These are phyloP conservation scores for Conticribra weissflogii DNA, from an alignment of 108 stramenopile species.

Conservation along the genomic window DNA sequence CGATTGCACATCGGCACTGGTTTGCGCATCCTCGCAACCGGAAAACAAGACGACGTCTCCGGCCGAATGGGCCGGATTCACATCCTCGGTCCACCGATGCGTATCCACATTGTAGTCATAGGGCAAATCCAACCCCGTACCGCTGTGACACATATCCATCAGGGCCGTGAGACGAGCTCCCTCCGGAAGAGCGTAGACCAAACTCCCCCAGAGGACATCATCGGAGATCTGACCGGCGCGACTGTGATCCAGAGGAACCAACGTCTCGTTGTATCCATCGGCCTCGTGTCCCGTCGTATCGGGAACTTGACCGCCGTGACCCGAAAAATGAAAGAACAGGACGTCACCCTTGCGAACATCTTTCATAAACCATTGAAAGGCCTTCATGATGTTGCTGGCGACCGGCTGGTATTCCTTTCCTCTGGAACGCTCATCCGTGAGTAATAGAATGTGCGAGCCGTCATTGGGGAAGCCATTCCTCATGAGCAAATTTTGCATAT, in stretches of 20 bases:
- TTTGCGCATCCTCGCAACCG: slow-evolving; percentile 87
- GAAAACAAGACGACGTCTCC: slow-evolving; percentile 74
- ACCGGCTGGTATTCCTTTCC: slow-evolving; percentile 47
- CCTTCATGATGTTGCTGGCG: slow-evolving; percentile 55
- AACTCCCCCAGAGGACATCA: slow-evolving; percentile 68
- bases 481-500: slow-evolving; percentile 53
- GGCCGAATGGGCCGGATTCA: slow-evolving; percentile 46
- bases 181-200: slow-evolving; percentile 71
- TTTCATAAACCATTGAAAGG: slow-evolving; percentile 49
- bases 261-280: slow-evolving; percentile 87
- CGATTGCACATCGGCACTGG: slow-evolving; percentile 83
- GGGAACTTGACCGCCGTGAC: slow-evolving; percentile 75
- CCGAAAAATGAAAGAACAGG: slow-evolving; percentile 48
- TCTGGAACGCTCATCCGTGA: slow-evolving; percentile 54
- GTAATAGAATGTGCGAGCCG: slow-evolving; percentile 52
- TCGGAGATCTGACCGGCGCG: slow-evolving; percentile 70
- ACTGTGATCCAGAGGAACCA: slow-evolving; percentile 80
- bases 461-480: slow-evolving; percentile 45
- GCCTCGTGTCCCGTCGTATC: slow-evolving; percentile 70
- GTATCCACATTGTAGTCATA: slow-evolving; percentile 49
- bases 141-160: slow-evolving; percentile 92
- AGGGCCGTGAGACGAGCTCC: slow-evolving; percentile 73
- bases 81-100: slow-evolving; percentile 42
- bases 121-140: slow-evolving; percentile 85
- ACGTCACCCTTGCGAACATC: slow-evolving; percentile 48